Conservation (phyloP, 805 yeast genomes). For the Schizosaccharomyces cryophilus region DNA sequence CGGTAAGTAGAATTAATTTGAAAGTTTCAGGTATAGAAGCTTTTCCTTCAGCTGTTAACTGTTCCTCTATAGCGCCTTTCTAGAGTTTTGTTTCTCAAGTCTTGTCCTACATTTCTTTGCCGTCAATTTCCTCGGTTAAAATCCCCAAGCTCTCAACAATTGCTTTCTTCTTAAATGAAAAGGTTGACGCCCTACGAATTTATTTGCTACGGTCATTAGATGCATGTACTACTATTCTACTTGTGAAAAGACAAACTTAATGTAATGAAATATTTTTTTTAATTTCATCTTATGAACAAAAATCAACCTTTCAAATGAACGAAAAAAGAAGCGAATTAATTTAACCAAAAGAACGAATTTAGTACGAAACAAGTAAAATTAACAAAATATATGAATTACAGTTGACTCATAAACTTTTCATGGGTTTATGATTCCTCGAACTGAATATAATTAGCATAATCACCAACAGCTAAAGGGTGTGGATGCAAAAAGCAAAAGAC, state of each 20-base stretch:
- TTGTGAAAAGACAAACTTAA: too few species aligned
- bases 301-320: not conserved
- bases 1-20: conserved; percentile 16
- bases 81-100: conserved; percentile 72
- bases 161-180: not conserved
- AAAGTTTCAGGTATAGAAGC: not conserved
- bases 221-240: not conserved
- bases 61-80: conserved; percentile 28
- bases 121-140: conserved; percentile 34
- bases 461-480: not conserved
- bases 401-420: not conserved
- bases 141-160: not conserved
- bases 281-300: not conserved
- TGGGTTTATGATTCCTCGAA: not conserved
- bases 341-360: not conserved
- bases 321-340: not conserved
- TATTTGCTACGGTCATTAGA: not conserved
- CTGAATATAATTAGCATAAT: not conserved
- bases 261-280: too few species aligned
- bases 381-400: too few species aligned
- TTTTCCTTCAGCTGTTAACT: not conserved
- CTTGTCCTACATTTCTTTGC: conserved; percentile 70
- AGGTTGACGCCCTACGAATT: not conserved
- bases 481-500: not conserved
- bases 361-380: not conserved